A percentile compares a stretch with the other conserved stretches of the same genome.
phyloP scores from a whole-genome alignment of 192 early-diverging fungal species.

The Kappamyces sp. region DNA sequence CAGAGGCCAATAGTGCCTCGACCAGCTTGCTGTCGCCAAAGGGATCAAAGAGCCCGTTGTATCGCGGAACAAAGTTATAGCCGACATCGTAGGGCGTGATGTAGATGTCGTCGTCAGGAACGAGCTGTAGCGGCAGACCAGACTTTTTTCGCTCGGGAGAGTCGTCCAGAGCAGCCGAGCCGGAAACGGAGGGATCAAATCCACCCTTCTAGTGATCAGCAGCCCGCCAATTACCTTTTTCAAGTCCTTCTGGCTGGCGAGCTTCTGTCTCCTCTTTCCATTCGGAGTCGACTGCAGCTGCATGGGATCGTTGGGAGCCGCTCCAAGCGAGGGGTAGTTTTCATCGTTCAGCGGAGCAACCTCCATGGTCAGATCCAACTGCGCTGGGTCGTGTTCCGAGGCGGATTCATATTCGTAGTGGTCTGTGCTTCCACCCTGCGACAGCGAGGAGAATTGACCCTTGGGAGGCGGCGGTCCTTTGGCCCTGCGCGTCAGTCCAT shows the following conservation, averaged over 20 bases:
- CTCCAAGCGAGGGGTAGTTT: constrained; percentile 2
- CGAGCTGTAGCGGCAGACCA: constrained; percentile 8
- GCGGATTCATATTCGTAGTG: constrained; percentile 23
- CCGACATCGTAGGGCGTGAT: constrained; percentile 25
- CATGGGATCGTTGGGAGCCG: constrained; percentile 2
- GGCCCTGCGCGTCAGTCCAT: constrained; percentile 24
- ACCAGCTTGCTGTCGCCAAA: constrained; percentile 31
- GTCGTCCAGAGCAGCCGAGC: constrained; percentile 37
- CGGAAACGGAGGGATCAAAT: constrained; percentile 16
- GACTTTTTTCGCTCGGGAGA: constrained; percentile 10
- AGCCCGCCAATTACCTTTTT: background rate
- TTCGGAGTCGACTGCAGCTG: constrained; percentile 2
- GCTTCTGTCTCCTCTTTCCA: background rate
- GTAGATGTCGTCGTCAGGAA: constrained; percentile 12
- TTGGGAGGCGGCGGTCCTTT: constrained; percentile 29
- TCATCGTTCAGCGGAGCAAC: constrained; percentile 13
- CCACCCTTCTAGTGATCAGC: constrained; percentile 23
- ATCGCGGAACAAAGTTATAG: constrained; percentile 36
- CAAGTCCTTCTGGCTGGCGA: background rate
- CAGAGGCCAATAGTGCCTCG: too few relatives aligned
- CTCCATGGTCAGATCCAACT: background rate
- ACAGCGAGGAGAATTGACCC: constrained; percentile 11
- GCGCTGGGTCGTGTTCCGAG: constrained; percentile 17
- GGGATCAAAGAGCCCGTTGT: constrained; percentile 47
- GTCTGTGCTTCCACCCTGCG: background rate